These are phyloP conservation scores for Russula abietina DNA, from an alignment of 768 basidiomycete species.

Conservation along the genomic window DNA sequence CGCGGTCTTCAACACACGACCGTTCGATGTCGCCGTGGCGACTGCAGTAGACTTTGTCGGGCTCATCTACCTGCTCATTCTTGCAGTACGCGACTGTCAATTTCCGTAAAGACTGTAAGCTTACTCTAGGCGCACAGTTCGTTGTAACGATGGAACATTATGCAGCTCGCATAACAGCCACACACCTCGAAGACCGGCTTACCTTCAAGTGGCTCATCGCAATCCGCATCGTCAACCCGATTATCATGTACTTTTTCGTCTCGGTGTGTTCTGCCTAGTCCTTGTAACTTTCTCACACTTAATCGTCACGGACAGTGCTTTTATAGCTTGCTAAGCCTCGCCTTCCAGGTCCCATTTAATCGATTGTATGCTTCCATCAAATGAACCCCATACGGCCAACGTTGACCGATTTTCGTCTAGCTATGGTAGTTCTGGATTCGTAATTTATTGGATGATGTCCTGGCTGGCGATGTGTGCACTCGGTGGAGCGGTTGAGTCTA, in stretches of 20 bases:
- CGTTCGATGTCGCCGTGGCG: constrained; percentile 52
- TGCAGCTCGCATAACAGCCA: constrained; percentile 31
- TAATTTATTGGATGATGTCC: constrained; percentile 64
- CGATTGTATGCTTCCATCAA: constrained; percentile 35
- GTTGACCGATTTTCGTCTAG: constrained; percentile 27
- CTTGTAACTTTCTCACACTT: neutral
- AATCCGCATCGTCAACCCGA: constrained; percentile 38
- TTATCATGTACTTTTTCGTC: constrained; percentile 36
- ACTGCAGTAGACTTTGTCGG: constrained; percentile 32
- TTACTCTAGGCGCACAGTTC: constrained; percentile 3
- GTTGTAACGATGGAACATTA: constrained; percentile 25
- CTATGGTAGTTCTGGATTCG: constrained; percentile 47
- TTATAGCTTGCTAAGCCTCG: constrained; percentile 53
- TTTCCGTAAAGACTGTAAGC: neutral
- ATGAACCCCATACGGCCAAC: neutral
- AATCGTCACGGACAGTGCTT: constrained; percentile 36
- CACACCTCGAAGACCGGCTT: constrained; percentile 39
- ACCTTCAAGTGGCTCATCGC: constrained; percentile 36
- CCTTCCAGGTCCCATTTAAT: constrained; percentile 52
- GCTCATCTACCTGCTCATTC: constrained; percentile 32
- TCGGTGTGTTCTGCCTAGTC: constrained; percentile 19
- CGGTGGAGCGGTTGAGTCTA: constrained; percentile 55
- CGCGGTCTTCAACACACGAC: constrained; percentile 43
- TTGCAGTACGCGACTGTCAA: constrained; percentile 25
- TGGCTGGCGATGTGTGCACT: constrained; percentile 52